Conservation (phyloP, 331 rosid species). For the Malus hybrid region DNA sequence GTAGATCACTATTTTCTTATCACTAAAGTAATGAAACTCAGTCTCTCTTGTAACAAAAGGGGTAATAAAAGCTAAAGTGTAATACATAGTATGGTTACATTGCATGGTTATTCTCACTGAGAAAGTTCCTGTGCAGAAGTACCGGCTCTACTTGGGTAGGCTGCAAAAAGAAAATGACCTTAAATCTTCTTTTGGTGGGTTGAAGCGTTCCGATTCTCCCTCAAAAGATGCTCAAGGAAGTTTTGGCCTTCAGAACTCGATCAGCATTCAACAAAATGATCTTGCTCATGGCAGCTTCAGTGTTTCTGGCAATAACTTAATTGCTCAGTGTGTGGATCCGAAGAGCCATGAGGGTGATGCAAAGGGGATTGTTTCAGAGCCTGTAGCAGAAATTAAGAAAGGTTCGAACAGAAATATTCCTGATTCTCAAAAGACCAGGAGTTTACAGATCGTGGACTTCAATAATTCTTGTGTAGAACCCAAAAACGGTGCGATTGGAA, state of each 20-base stretch:
- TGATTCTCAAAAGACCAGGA: constrained; percentile 26
- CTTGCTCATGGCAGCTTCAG: constrained; percentile 40
- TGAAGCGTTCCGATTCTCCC: constrained; percentile 51
- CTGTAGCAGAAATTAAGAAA: constrained; percentile 35
- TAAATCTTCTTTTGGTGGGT: constrained; percentile 53
- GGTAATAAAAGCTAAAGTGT: background rate
- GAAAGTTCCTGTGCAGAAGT: constrained; percentile 51
- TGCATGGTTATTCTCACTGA: constrained; percentile 14
- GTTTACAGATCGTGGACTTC: constrained; percentile 15
- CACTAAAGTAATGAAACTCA: no score
- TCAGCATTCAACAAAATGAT: constrained; percentile 45
- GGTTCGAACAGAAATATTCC: constrained; percentile 24
- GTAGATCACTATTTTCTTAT: no score
- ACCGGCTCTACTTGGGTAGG: constrained; percentile 88
- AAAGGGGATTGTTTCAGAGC: constrained; percentile 40
- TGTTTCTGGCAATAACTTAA: constrained; percentile 37
- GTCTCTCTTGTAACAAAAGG: no score
- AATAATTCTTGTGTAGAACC: constrained; percentile 22
- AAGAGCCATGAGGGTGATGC: constrained; percentile 38
- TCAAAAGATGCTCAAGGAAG: constrained; percentile 48
- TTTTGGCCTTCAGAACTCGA: constrained; percentile 40
- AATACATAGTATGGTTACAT: constrained; percentile 4
- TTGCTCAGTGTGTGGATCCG: constrained; percentile 28
- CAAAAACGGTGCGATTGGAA: constrained; percentile 22
- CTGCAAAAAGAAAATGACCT: constrained; percentile 66